phyloP scores from a whole-genome alignment of 2,329 filamentous ascomycete genomes.

The Diaporthe ampelina region DNA sequence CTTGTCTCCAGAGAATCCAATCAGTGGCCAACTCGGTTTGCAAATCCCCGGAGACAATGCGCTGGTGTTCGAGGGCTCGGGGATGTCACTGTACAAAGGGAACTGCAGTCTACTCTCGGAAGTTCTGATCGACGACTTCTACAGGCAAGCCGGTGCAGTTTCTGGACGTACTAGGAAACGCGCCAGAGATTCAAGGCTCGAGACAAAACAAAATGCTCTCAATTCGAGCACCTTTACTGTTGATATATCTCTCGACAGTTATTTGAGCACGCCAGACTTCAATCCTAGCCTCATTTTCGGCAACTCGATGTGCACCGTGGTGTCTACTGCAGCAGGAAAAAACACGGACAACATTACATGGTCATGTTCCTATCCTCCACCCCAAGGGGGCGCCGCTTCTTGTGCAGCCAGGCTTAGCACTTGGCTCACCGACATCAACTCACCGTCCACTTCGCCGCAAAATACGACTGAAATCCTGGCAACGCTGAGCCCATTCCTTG shows the following conservation, averaged over 20 bases:
- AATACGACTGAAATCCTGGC: constrained; percentile 41
- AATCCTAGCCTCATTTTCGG: constrained; percentile 43
- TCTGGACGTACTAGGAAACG: neutral
- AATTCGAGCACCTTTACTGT: constrained; percentile 44
- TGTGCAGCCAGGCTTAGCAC: constrained; percentile 42
- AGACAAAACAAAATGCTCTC: constrained; percentile 31
- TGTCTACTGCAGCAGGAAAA: constrained; percentile 29
- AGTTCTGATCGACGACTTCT: constrained; percentile 44
- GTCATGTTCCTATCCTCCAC: constrained; percentile 45
- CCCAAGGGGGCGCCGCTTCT: constrained; percentile 41
- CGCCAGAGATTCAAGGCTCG: neutral
- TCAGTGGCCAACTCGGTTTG: constrained; percentile 42
- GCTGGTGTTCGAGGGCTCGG: constrained; percentile 44
- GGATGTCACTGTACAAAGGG: constrained; percentile 44
- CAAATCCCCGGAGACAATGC: constrained; percentile 41
- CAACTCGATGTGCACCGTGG: constrained; percentile 41
- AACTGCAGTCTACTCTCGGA: constrained; percentile 43
- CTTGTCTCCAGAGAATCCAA: constrained; percentile 42
- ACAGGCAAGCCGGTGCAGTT: constrained; percentile 43
- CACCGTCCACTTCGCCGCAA: constrained; percentile 18
- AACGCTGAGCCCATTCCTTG: constrained; percentile 42
- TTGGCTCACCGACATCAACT: constrained; percentile 41
- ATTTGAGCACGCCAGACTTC: constrained; percentile 38
- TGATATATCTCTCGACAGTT: constrained; percentile 41
- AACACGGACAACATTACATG: constrained; percentile 43